Evolutionary conservation across 2,329 filamentous ascomycete genomes (phyloP), one percentile per base, ranked within the genome.

Genomic region (Aspergillus ibericus): DNA sequence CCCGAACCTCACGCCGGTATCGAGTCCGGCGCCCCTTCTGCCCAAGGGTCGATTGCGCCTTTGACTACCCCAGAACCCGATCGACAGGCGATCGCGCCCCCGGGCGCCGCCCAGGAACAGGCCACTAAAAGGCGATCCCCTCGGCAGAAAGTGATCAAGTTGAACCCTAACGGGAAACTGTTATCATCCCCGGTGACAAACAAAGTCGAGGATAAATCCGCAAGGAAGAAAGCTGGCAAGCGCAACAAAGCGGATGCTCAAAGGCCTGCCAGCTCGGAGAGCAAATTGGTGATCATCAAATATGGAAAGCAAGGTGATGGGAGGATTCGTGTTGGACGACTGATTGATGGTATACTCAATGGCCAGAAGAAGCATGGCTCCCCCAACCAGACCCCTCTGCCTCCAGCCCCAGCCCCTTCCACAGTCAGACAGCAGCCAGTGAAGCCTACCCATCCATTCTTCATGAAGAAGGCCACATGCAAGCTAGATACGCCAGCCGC

Each of bases 361-460:
- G 75, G 76, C 36, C 67, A 65, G 44, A 70, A 70, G 47, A 71
- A 73, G 60, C 61, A 66, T 63, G 59, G 69, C 56, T 58, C 65
- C 55, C 55, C 35, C 50, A 65, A 62, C 44, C 59, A 44, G 46
- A 68, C 62, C 56, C 46, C 62, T 40, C 50, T 63, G 57, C 59
- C 66, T 62, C 35, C 71, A 63, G 60, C 66, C 52, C 32, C 46
- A 15, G 20, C 51, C n/a, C 9, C 52, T 32, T 48, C 57, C 8
- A 34, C 47, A 22, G 15, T 20, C 27, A 62, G 56, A 32, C 65
- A 70, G 55, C 53, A 65, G 56, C 66, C 74, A 44, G 64, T 72
- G 6, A 86, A 83, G 66, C 65, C 78, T 1, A 83, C 84, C 0
- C 87, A 92, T 73, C 89, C 89, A 0, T 90, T 92, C 69, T 92